Evolutionary conservation across 495 filamentous ascomycete genomes (phyloP).

Genomic region (Tuber microsphaerosporum): DNA sequence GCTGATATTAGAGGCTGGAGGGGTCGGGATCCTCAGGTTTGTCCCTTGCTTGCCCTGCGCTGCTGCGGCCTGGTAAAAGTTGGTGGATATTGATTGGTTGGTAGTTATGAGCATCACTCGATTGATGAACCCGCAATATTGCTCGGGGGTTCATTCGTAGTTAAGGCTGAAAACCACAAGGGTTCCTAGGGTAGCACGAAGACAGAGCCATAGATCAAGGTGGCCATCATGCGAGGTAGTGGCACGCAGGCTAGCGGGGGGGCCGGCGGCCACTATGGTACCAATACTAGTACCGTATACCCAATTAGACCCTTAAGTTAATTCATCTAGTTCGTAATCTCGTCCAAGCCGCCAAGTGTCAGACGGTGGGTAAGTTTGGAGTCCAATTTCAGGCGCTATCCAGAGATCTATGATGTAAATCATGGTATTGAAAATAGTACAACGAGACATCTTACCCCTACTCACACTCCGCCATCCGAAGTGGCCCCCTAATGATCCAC

Average conservation of each 20-base stretch:
- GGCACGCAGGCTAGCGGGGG: background rate
- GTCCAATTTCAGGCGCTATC: background rate
- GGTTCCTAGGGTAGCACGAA: background rate
- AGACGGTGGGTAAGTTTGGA: background rate
- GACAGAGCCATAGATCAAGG: background rate
- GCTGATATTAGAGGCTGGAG: constrained; percentile 69
- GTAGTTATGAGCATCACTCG: constrained; percentile 59
- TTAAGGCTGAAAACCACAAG: background rate
- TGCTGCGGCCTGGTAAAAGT: background rate
- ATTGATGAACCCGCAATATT: constrained; percentile 63
- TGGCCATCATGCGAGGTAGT: background rate
- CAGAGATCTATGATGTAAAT: background rate
- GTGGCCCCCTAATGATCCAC: background rate
- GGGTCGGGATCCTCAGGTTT: constrained; percentile 63
- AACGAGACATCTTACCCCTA: background rate
- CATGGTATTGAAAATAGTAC: background rate
- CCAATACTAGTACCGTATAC: background rate
- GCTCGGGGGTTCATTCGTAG: constrained; percentile 46
- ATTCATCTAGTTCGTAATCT: background rate
- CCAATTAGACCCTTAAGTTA: background rate
- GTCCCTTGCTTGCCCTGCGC: background rate
- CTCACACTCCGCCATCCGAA: background rate
- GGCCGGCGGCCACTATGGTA: background rate
- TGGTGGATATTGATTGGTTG: background rate
- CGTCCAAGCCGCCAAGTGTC: background rate